Evolutionary conservation across 2,329 filamentous ascomycete genomes (phyloP).

Genomic region (Alternaria burnsii): DNA sequence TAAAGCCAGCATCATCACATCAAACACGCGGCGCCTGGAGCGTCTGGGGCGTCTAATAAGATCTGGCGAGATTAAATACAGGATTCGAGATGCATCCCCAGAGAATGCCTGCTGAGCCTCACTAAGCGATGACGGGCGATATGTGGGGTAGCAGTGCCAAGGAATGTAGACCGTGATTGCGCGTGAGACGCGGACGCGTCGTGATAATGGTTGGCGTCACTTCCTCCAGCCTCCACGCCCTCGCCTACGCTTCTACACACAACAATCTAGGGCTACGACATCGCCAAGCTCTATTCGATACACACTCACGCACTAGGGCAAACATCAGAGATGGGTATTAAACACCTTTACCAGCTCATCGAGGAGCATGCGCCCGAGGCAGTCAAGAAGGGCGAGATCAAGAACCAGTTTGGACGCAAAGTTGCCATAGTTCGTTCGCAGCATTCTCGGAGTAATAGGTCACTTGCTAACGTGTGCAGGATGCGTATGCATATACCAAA

Average conservation of each 20-base stretch:
- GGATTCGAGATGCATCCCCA: conserved; percentile 1
- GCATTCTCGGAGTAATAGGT: neutral
- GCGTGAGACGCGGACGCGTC: conserved; percentile 38
- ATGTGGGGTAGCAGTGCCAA: conserved; percentile 29
- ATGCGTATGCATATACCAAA: conserved; percentile 52
- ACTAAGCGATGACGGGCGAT: conserved; percentile 10
- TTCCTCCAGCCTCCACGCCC: conserved; percentile 28
- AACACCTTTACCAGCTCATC: conserved; percentile 59
- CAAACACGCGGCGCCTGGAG: neutral
- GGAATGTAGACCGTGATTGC: conserved; percentile 40
- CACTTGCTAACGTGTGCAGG: conserved; percentile 47
- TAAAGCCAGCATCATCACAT: conserved; percentile 14
- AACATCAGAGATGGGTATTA: conserved; percentile 49
- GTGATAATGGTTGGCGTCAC: conserved; percentile 29
- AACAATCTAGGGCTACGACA: neutral
- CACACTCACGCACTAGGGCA: neutral
- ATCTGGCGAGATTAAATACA: neutral
- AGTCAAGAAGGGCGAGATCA: conserved; percentile 96
- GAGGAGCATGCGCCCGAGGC: conserved; percentile 90
- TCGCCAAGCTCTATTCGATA: neutral
- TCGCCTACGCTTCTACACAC: conserved; percentile 14
- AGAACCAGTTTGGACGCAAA: conserved; percentile 98
- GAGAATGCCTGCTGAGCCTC: conserved; percentile 9
- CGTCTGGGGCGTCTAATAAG: neutral
- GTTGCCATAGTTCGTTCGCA: conserved; percentile 82